Base-by-base conservation (phyloP, 2,329 filamentous ascomycete species). In the Xylaria arbuscula region DNA sequence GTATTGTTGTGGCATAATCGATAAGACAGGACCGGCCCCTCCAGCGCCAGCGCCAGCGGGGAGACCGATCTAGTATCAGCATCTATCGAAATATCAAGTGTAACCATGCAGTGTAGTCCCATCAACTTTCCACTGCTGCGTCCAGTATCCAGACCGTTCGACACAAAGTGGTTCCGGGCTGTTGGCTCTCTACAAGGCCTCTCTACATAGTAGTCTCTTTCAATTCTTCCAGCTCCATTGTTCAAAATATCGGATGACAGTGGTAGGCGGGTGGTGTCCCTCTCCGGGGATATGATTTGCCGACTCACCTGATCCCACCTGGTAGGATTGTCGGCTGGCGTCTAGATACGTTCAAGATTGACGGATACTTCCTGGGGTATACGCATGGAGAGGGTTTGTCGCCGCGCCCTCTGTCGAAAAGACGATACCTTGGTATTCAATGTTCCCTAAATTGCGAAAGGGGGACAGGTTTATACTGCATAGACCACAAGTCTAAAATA, bases 221-320 rank as follows among this genome's bases (percentile, higher is more conserved):
- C 7, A 9, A 9, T 13, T 13, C 13, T 13, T 40, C 36, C 36
- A 40, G 36, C 36, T 40, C 28, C 3, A 28, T 28, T 28, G 2
- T 28, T 28, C 28, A 28, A 28, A 28, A 3, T 28, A 28, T 28
- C 28, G 28, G 28, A 28, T 40, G 36, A 13, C 36, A 9, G 2
- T 1, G 58, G 19, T 45, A 22, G 50, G 62, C 24, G 34, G 22
- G 42, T 34, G 51, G 50, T 28, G 50, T 51, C 22, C 56, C 45
- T 66, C 40, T 36, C 40, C 28, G 54, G 47, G 47, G 36, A 19
- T 45, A 58, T 63, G 59, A 63, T 45, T 53, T 63, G 61, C 61
- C 51, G 40, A 63, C 56, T 32, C 47, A 19, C 28, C 51, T 57
- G 28, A n/a, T 28, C 54, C 47, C 58, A 45, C 62, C 28, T 24